Percentiles rank a stretch among this genome's conserved stretches.
Evolutionary conservation across 768 basidiomycete genomes (phyloP).

Genomic region (Amanita inopinata): DNA sequence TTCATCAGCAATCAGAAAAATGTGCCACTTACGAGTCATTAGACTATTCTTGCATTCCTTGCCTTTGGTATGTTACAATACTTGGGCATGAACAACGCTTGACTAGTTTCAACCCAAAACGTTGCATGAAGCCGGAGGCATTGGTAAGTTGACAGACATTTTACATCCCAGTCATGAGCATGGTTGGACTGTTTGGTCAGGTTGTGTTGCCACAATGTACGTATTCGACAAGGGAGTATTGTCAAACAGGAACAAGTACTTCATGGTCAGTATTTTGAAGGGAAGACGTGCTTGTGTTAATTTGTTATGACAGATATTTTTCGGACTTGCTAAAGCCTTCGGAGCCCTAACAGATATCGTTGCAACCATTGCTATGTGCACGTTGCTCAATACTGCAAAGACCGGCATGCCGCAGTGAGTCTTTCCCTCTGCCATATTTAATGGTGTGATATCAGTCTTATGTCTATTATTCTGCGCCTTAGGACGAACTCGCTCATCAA

Average conservation of each 20-base stretch:
- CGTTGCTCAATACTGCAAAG: slow-evolving; percentile 25
- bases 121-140: slow-evolving; percentile 18
- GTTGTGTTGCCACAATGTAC: slow-evolving; percentile 27
- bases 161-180: background rate
- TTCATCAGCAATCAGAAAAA: too few species aligned
- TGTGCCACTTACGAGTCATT: background rate
- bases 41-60: slow-evolving; percentile 19
- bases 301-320: slow-evolving; percentile 25
- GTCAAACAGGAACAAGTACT: slow-evolving; percentile 18
- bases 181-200: slow-evolving; percentile 12
- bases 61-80: slow-evolving; percentile 22
- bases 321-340: slow-evolving; percentile 35
- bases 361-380: slow-evolving; percentile 35
- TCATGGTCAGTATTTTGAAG: slow-evolving; percentile 18
- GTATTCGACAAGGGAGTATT: slow-evolving; percentile 23
- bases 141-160: slow-evolving; percentile 15
- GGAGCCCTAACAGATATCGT: slow-evolving; percentile 32
- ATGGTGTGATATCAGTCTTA: background rate
- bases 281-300: background rate
- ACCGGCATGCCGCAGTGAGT: slow-evolving; percentile 29
- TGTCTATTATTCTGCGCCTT: background rate
- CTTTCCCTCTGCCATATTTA: background rate
- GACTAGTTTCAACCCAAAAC: too few species aligned
- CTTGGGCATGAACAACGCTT: too few species aligned
- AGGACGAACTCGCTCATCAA: slow-evolving; percentile 33